phyloP scores from a whole-genome alignment of 257 asterid genomes.

The Solanum tarijense region DNA sequence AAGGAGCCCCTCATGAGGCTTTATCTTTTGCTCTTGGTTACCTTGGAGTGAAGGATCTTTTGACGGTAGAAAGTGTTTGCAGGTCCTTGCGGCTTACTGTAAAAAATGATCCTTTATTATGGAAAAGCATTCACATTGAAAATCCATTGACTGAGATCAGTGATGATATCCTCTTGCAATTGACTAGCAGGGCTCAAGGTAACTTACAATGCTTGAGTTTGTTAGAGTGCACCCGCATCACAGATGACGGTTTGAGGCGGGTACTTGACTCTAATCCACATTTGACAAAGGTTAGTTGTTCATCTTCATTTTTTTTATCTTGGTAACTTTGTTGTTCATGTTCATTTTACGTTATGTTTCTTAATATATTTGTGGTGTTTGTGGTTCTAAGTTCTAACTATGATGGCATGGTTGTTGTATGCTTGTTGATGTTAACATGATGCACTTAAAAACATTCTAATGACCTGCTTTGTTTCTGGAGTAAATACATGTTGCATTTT shows the following conservation, averaged over 20 bases:
- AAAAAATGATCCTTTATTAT: slow-evolving; percentile 45
- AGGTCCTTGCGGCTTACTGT: slow-evolving; percentile 40
- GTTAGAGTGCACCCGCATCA: slow-evolving; percentile 53
- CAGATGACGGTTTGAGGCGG: slow-evolving; percentile 57
- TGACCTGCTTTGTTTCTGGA: neutral
- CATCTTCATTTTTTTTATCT: neutral
- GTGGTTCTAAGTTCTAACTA: neutral
- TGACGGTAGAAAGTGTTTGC: slow-evolving; percentile 60
- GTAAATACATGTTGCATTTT: neutral
- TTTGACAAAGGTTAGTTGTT: slow-evolving; percentile 59
- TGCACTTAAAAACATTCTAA: neutral
- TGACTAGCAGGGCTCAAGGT: slow-evolving; percentile 61
- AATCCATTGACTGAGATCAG: slow-evolving; percentile 59
- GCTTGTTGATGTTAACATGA: neutral
- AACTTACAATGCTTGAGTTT: slow-evolving; percentile 51
- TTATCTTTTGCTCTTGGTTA: slow-evolving; percentile 26
- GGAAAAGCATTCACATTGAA: slow-evolving; percentile 68
- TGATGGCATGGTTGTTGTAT: neutral
- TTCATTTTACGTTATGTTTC: neutral
- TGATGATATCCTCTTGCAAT: slow-evolving; percentile 46
- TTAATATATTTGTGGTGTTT: neutral
- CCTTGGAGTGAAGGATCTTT: slow-evolving; percentile 67
- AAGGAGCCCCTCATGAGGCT: slow-evolving; percentile 57
- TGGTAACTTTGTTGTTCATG: neutral
- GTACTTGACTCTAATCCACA: slow-evolving; percentile 57